These are phyloP conservation scores for Pseudopyricularia cyperi DNA, from an alignment of 2,329 filamentous ascomycete genomes.

Conservation along the genomic window DNA sequence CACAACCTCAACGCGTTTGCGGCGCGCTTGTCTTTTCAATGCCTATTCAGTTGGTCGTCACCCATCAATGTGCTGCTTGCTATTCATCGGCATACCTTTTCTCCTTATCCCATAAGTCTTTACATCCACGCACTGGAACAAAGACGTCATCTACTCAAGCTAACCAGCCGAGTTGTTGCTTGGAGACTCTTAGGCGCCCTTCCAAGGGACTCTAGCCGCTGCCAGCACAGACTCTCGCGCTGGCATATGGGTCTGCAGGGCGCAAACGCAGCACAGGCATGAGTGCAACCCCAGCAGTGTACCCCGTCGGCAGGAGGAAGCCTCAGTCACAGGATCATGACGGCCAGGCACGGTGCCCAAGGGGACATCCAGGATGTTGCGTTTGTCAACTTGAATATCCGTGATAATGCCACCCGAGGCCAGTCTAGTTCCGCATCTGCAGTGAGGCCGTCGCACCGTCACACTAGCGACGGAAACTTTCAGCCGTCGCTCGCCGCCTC, in stretches of 20 bases:
- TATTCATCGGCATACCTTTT: not conserved
- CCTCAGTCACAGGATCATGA: not conserved
- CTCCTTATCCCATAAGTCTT: not conserved
- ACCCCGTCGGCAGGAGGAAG: not conserved
- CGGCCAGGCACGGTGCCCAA: not conserved
- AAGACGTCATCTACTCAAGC: not conserved
- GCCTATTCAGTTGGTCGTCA: not conserved
- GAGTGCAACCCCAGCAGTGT: not conserved
- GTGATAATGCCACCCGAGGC: not conserved
- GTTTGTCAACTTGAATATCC: not conserved
- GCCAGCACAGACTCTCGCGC: not conserved
- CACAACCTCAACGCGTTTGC: not conserved
- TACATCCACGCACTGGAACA: not conserved
- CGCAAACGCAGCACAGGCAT: not conserved
- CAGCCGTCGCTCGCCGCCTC: not conserved
- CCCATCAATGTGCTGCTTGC: not conserved
- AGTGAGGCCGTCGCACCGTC: not conserved
- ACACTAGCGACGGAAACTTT: not conserved
- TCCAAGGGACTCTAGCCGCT: not conserved
- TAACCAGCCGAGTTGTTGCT: not conserved
- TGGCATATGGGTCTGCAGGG: not conserved
- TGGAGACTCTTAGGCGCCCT: not conserved
- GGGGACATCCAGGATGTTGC: not conserved
- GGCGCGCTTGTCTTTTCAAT: not conserved
- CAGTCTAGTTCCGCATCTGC: not conserved